Conservation (phyloP, 2,329 filamentous ascomycete genomes). For the Fusarium agapanthi region DNA sequence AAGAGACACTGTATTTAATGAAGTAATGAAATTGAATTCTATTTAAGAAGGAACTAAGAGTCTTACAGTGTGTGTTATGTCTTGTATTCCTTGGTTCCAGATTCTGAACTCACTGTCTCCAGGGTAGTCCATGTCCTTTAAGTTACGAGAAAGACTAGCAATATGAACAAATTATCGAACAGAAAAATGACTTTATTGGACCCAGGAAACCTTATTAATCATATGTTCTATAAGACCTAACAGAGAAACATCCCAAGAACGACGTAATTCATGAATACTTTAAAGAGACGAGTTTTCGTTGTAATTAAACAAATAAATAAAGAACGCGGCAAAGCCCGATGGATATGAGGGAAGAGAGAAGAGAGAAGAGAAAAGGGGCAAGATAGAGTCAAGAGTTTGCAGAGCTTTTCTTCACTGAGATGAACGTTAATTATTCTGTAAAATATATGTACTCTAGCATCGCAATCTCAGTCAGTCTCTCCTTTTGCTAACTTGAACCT, state of each 20-base stretch:
- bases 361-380: neutral
- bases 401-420: rapidly evolving
- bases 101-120: rapidly evolving
- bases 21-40: rapidly evolving
- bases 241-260: too few relatives aligned
- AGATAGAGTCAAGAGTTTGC: rapidly evolving
- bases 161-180: rapidly evolving
- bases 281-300: too few relatives aligned
- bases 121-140: neutral
- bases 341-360: neutral
- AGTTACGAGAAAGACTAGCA: neutral
- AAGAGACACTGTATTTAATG: too few relatives aligned
- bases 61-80: too few relatives aligned
- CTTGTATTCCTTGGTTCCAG: too few relatives aligned
- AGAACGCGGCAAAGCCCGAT: neutral
- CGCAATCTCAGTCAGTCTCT: rapidly evolving
- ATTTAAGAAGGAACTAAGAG: too few relatives aligned
- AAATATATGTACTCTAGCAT: neutral
- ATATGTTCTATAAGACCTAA: too few relatives aligned
- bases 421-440: neutral
- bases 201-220: too few relatives aligned
- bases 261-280: too few relatives aligned
- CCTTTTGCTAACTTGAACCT: neutral
- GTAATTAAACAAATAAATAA: neutral
- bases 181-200: neutral